Evolutionary conservation across 768 basidiomycete species (phyloP).

Genomic region (Clitopilus passeckerianus): DNA sequence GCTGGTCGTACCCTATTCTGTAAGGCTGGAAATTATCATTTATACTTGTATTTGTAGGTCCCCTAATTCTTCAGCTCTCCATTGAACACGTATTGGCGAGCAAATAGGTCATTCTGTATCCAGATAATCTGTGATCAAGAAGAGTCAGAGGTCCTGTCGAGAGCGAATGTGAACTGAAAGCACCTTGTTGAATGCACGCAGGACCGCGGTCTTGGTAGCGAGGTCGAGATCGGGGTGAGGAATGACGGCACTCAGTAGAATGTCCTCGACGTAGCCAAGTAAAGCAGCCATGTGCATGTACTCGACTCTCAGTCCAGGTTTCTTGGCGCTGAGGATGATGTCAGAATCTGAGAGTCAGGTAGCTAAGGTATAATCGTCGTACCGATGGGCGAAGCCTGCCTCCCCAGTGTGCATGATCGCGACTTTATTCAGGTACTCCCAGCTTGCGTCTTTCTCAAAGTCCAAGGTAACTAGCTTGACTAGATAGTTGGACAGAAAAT

Average conservation of each 20-base stretch:
- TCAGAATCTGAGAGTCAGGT: not conserved
- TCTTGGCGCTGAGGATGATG: not conserved
- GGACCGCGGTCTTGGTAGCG: not conserved
- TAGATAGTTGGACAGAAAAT: conserved; percentile 1
- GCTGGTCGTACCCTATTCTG: too few relatives aligned
- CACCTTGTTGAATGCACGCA: conserved; percentile 4
- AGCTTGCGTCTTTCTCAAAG: conserved; percentile 1
- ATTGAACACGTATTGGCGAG: not conserved
- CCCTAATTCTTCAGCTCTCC: not conserved
- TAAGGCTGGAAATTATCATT: too few relatives aligned
- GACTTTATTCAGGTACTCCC: conserved; percentile 4
- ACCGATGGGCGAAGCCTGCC: conserved; percentile 3
- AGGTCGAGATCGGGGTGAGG: not conserved
- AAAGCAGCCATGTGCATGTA: conserved; percentile 2
- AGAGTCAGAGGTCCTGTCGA: not conserved
- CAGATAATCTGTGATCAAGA: not conserved
- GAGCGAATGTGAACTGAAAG: not conserved
- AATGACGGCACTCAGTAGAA: not conserved
- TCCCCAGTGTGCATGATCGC: not conserved
- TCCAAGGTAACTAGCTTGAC: conserved; percentile 4
- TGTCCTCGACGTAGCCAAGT: not conserved
- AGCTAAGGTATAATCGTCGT: not conserved
- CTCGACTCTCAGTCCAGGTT: conserved; percentile 1
- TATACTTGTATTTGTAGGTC: too few relatives aligned
- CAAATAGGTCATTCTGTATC: conserved; percentile 4